Evolutionary conservation across 108 stramenopile genomes (phyloP).

Genomic region (Nitzschia sp.): DNA sequence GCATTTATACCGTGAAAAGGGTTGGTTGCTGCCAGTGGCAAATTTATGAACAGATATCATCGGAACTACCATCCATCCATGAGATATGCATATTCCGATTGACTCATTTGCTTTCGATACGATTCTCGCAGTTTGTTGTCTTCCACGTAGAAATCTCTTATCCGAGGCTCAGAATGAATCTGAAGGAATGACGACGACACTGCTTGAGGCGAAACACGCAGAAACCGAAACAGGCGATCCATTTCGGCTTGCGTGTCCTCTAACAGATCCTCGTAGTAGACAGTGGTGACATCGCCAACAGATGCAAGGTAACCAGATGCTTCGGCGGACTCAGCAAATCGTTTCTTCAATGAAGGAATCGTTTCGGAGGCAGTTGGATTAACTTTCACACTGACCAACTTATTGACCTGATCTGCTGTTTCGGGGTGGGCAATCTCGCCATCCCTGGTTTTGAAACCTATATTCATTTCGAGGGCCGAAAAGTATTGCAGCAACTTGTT

Average conservation of each 20-base stretch:
- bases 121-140: neutral
- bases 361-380: neutral
- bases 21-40: no score
- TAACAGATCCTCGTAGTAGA: neutral
- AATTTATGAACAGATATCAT: no score
- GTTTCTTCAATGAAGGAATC: neutral
- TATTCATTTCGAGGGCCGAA: neutral
- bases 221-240: neutral
- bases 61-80: neutral
- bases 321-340: neutral
- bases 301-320: neutral
- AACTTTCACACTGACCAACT: neutral
- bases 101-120: neutral
- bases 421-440: neutral
- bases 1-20: no score
- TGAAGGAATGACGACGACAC: neutral
- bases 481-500: neutral
- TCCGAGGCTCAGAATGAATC: neutral
- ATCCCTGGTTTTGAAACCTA: neutral
- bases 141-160: neutral
- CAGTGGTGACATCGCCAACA: neutral
- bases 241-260: neutral
- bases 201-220: neutral
- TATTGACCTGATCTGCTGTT: neutral
- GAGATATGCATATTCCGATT: neutral